Percentiles rank a stretch among this genome's conserved stretches.
phyloP scores from a whole-genome alignment of 164 flowering plant genomes.

The Saururus chinensis region DNA sequence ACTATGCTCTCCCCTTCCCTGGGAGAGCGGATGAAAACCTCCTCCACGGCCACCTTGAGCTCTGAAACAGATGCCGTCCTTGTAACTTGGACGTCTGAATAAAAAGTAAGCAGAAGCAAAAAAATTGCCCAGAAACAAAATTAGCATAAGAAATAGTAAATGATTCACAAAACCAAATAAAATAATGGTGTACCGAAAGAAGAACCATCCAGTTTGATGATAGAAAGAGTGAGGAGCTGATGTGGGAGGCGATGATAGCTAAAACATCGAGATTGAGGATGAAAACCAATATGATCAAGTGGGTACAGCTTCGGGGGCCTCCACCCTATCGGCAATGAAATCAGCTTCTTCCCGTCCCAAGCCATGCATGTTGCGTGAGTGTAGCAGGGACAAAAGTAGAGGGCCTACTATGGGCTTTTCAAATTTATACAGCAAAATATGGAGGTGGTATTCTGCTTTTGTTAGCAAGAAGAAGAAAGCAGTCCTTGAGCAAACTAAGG shows the following conservation, averaged over 20 bases:
- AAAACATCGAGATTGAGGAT: slow-evolving; percentile 7
- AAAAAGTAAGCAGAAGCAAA: background rate
- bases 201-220: slow-evolving; percentile 78
- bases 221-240: slow-evolving; percentile 46
- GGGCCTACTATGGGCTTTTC: too few relatives aligned
- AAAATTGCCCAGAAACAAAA: background rate
- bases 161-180: background rate
- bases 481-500: too few relatives aligned
- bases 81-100: slow-evolving; percentile 47
- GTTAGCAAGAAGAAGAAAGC: too few relatives aligned
- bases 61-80: slow-evolving; percentile 49
- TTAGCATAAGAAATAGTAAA: background rate
- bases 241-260: slow-evolving; percentile 45
- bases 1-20: slow-evolving; percentile 38
- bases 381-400: too few relatives aligned
- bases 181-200: slow-evolving; percentile 37
- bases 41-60: slow-evolving; percentile 68
- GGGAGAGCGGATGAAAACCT: slow-evolving; percentile 42
- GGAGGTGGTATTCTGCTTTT: too few relatives aligned
- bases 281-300: background rate
- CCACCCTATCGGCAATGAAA: background rate
- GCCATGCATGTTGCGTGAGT: too few relatives aligned
- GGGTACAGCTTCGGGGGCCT: background rate
- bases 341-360: too few relatives aligned
- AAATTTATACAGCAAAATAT: too few relatives aligned